phyloP scores from a whole-genome alignment of 2,329 filamentous ascomycete species.

The Diaporthe sp. region DNA sequence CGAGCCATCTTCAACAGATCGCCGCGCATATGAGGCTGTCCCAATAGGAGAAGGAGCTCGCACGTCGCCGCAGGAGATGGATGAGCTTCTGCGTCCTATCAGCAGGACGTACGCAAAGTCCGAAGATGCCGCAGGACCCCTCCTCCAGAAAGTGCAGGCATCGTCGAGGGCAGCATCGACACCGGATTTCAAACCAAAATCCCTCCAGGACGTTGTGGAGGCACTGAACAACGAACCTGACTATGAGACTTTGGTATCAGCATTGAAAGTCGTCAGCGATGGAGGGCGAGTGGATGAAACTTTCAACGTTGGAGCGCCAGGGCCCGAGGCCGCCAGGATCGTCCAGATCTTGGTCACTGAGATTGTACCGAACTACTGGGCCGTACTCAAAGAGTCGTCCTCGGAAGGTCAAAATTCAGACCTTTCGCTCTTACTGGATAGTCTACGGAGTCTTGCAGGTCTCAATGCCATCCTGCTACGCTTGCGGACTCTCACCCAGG shows the following conservation, averaged over 20 bases:
- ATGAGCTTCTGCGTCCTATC: slow-evolving; percentile 64
- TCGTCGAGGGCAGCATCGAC: slow-evolving; percentile 21
- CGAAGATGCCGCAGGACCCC: slow-evolving; percentile 48
- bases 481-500: slow-evolving; percentile 69
- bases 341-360: slow-evolving; percentile 78
- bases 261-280: slow-evolving; percentile 62
- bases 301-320: slow-evolving; percentile 71
- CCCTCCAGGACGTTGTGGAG: slow-evolving; percentile 65
- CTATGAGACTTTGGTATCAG: slow-evolving; percentile 63
- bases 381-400: slow-evolving; percentile 62
- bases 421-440: slow-evolving; percentile 65
- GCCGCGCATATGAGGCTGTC: not conserved
- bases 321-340: slow-evolving; percentile 78
- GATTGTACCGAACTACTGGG: slow-evolving; percentile 87
- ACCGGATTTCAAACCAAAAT: slow-evolving; percentile 36
- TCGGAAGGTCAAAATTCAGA: slow-evolving; percentile 45
- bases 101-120: slow-evolving; percentile 61
- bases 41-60: not conserved
- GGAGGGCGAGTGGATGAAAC: slow-evolving; percentile 38
- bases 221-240: slow-evolving; percentile 71
- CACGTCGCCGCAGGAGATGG: slow-evolving; percentile 55
- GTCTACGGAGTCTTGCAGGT: slow-evolving; percentile 79
- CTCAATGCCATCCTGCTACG: slow-evolving; percentile 81
- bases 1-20: not conserved
- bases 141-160: slow-evolving; percentile 50